Base-by-base conservation (phyloP, 2,329 filamentous ascomycete genomes). In the Diaporthe ilicicola region DNA sequence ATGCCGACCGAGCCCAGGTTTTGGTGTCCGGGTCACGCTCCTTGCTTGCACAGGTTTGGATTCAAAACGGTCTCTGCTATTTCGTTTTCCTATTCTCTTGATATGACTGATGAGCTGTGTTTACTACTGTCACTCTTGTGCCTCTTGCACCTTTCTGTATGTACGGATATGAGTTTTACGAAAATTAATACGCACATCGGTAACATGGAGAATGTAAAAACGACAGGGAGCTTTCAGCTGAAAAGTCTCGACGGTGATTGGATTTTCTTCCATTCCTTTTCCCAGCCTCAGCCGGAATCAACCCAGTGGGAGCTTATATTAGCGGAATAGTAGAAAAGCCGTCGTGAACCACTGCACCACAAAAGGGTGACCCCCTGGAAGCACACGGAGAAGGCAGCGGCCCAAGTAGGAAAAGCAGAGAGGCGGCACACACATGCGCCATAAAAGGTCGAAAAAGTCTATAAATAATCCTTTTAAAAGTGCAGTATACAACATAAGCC, bases 11-110 rank as follows among this genome's bases (percentile, higher is more conserved):
- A 10, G 59, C 44, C 59, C 59, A 7, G 44, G 59, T 8, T 12
- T 64, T n/a, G 44, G 42, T n/a, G n/a, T n/a, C 22, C 44, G n/a
- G 32, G n/a, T 29, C 59, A 64, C 59, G 48, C 29, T 50, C 59
- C 59, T 64, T 64, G 13, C 37, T 12, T 29, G 17, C 29, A 27
- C 29, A 24, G 4, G 29, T 50, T 34, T 50, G 59, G 15, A 12
- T 34, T 34, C 2, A 17, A 19, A 50, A 64, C 0, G 6, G 8
- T 3, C 48, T 19, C 17, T 17, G 34, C 19, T 34, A 12, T 46
- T 12, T 37, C 22, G 27, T 22, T 24, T n/a, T 50, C 22, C 29
- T 19, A 13, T 64, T 64, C 46, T 19, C n/a, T 64, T 37, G 48
- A 27, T 48, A 62, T 34, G 29, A 32, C 17, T 62, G 4, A 62